These are phyloP conservation scores for Penicillium canescens DNA, from an alignment of 495 filamentous ascomycete genomes.

Conservation along the genomic window DNA sequence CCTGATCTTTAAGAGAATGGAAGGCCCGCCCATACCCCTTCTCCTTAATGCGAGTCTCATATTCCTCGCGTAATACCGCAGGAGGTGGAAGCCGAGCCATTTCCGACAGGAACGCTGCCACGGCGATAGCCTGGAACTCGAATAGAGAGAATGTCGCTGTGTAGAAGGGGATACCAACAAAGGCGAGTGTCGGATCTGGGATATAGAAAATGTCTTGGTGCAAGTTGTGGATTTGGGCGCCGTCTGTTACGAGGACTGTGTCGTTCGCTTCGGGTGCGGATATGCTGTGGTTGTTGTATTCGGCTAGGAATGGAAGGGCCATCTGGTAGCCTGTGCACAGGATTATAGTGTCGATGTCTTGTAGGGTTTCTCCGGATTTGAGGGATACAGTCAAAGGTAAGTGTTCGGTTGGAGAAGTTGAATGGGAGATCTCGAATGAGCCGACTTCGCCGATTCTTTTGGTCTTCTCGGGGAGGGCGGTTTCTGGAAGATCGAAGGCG, in stretches of 20 bases:
- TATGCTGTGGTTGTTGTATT: conserved; percentile 40
- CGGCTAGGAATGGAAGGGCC: conserved; percentile 56
- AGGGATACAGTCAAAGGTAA: conserved; percentile 36
- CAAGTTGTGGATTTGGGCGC: conserved; percentile 64
- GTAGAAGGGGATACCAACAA: conserved; percentile 62
- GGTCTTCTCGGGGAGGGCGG: conserved; percentile 47
- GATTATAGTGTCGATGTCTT: conserved; percentile 54
- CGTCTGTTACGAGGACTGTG: conserved; percentile 60
- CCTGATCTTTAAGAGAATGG: conserved; percentile 53
- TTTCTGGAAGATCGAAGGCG: conserved; percentile 53
- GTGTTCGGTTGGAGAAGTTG: conserved; percentile 32
- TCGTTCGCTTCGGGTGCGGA: conserved; percentile 40
- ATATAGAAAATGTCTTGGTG: conserved; percentile 71
- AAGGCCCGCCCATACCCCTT: conserved; percentile 55
- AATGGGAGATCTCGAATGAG: conserved; percentile 20
- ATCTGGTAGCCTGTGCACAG: conserved; percentile 68
- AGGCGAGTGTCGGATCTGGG: conserved; percentile 59
- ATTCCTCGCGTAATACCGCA: conserved; percentile 53
- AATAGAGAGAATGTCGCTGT: conserved; percentile 64
- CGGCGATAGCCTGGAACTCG: conserved; percentile 64
- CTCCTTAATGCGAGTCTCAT: conserved; percentile 37
- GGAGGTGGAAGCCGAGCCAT: conserved; percentile 47
- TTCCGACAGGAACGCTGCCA: conserved; percentile 56
- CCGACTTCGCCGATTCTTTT: conserved; percentile 52
- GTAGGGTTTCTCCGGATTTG: conserved; percentile 43